Evolutionary conservation across 2,329 filamentous ascomycete species (phyloP).

Genomic region (Celoporthe dispersa): DNA sequence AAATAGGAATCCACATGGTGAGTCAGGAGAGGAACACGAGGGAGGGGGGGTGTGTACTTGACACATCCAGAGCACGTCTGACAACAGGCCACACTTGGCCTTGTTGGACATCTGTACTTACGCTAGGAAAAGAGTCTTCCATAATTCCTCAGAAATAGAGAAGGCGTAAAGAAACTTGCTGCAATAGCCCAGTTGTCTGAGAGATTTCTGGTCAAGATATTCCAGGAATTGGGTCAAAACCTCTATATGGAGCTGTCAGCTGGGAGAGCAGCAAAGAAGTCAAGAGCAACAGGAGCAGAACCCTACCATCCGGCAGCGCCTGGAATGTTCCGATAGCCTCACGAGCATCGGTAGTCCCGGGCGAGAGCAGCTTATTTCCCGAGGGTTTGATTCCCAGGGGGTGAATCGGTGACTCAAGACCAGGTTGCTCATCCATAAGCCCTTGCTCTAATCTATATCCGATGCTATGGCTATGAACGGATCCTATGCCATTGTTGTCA

Average conservation of each 20-base stretch:
- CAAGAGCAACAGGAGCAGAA: not conserved
- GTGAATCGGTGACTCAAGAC: conserved; percentile 62
- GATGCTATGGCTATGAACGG: conserved; percentile 6
- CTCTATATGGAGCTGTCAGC: conserved; percentile 49
- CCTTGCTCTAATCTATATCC: conserved; percentile 7
- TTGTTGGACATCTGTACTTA: conserved; percentile 57
- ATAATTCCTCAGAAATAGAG: conserved; percentile 81
- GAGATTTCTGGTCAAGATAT: conserved; percentile 64
- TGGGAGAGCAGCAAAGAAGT: not conserved
- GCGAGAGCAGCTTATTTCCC: conserved; percentile 78
- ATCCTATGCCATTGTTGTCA: conserved; percentile 18
- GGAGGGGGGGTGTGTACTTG: not conserved
- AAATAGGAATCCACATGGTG: not conserved
- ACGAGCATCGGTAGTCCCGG: conserved; percentile 66
- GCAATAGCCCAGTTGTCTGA: conserved; percentile 72
- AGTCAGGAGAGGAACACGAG: not conserved
- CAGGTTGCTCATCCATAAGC: conserved; percentile 32
- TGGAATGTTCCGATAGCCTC: conserved; percentile 67
- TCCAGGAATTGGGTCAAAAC: conserved; percentile 77
- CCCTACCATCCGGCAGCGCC: conserved; percentile 66
- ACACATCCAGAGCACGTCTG: not conserved
- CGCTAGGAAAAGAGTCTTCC: conserved; percentile 84
- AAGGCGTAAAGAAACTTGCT: conserved; percentile 90
- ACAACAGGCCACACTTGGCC: conserved; percentile 7
- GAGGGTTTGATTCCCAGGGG: conserved; percentile 83